These are phyloP conservation scores for Handroanthus guayacan DNA, from an alignment of 257 asterid genomes.

Conservation along the genomic window DNA sequence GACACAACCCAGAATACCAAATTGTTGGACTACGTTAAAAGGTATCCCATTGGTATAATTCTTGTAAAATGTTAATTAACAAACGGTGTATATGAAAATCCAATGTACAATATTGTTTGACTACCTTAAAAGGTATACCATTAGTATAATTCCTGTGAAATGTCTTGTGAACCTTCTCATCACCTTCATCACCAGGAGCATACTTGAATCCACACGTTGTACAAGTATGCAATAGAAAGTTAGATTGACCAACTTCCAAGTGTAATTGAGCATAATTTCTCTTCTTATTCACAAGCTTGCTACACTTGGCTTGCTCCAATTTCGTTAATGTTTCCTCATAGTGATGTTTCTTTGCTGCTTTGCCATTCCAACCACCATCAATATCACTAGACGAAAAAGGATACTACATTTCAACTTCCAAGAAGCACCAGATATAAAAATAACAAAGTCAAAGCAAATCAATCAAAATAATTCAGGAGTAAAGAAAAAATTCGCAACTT, in stretches of 20 bases:
- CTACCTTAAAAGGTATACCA: conserved; percentile 79
- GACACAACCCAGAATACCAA: too few relatives aligned
- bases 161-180: conserved; percentile 74
- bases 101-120: background rate
- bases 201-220: conserved; percentile 67
- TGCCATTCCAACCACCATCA: conserved; percentile 35
- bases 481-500: background rate
- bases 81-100: conserved; percentile 1
- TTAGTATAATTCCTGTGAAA: conserved; percentile 80
- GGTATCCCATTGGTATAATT: too few relatives aligned
- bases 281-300: conserved; percentile 66
- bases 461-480: background rate
- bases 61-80: background rate
- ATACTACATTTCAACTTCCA: background rate
- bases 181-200: conserved; percentile 70
- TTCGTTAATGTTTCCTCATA: conserved; percentile 36
- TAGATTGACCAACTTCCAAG: conserved; percentile 82
- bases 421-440: background rate
- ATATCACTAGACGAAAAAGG: conserved; percentile 32
- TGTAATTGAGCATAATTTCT: conserved; percentile 73
- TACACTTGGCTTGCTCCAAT: conserved; percentile 35
- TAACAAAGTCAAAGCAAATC: background rate
- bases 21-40: too few relatives aligned
- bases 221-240: conserved; percentile 71
- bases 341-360: conserved; percentile 33